These are phyloP conservation scores for Fraxinus quadrangulata DNA, from an alignment of 257 asterid genomes.

Conservation along the genomic window DNA sequence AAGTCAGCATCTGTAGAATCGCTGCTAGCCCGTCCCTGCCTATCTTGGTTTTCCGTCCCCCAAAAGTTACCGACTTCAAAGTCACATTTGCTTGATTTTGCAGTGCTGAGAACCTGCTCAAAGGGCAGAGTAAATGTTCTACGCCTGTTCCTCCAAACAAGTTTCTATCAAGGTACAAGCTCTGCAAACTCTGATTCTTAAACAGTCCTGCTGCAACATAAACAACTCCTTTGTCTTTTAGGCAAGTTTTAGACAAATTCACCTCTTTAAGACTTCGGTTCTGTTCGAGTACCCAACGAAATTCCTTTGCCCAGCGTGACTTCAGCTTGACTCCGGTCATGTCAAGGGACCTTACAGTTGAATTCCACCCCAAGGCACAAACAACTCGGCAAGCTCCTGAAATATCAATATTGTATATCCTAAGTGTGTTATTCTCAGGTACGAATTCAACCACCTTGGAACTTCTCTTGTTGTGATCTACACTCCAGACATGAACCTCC, in stretches of 20 bases:
- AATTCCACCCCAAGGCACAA: slow-evolving; percentile 70
- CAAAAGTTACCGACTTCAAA: slow-evolving; percentile 59
- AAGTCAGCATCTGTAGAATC: slow-evolving; percentile 60
- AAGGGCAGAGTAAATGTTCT: slow-evolving; percentile 85
- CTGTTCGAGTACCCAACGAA: slow-evolving; percentile 83
- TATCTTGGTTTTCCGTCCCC: slow-evolving; percentile 67
- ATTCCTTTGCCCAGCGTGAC: slow-evolving; percentile 79
- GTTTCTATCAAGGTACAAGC: slow-evolving; percentile 61
- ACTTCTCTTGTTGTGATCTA: slow-evolving; percentile 31
- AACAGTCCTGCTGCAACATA: slow-evolving; percentile 86
- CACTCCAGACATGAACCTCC: slow-evolving; percentile 79
- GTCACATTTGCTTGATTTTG: slow-evolving; percentile 72
- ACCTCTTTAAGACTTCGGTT: slow-evolving; percentile 66
- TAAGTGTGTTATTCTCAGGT: slow-evolving; percentile 55
- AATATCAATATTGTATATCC: slow-evolving; percentile 48
- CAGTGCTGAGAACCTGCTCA: slow-evolving; percentile 68
- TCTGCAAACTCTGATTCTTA: slow-evolving; percentile 65
- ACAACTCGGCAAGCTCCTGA: slow-evolving; percentile 63
- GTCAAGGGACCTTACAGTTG: slow-evolving; percentile 71
- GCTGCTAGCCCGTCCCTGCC: slow-evolving; percentile 72
- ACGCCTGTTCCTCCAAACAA: slow-evolving; percentile 64
- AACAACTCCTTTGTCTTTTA: slow-evolving; percentile 71
- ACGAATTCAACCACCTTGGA: slow-evolving; percentile 63
- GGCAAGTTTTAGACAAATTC: slow-evolving; percentile 54
- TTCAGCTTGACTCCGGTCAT: slow-evolving; percentile 67